Percentiles rank a stretch among this genome's conserved stretches.
Evolutionary conservation across 2,329 filamentous ascomycete genomes (phyloP).

Genomic region (Ceratocystis diversiconidia): DNA sequence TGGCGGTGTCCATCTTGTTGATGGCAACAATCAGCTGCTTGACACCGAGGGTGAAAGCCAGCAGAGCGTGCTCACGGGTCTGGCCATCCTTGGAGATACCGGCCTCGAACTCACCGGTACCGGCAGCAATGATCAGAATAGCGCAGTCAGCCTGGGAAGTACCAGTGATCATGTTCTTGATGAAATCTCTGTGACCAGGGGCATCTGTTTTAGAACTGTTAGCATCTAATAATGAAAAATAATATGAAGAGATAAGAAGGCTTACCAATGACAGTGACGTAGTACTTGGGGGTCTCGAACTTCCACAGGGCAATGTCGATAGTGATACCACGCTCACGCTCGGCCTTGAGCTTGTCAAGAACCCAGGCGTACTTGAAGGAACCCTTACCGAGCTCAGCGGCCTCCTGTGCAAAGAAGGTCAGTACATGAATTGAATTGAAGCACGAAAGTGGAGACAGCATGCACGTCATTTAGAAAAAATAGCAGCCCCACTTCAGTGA

Average conservation of each 20-base stretch:
- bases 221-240: not conserved
- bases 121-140: conserved; percentile 98
- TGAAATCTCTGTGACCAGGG: conserved; percentile 99
- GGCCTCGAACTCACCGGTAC: conserved; percentile 99
- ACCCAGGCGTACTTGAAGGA: conserved; percentile 99
- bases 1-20: conserved; percentile 99
- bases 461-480: not conserved
- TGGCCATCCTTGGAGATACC: conserved; percentile 99
- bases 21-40: conserved; percentile 99
- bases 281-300: conserved; percentile 98
- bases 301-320: conserved; percentile 99
- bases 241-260: conserved; percentile 19
- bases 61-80: conserved; percentile 99
- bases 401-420: conserved; percentile 51
- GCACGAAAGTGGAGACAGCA: conserved; percentile 7
- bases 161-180: conserved; percentile 99
- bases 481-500: not conserved
- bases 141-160: conserved; percentile 99
- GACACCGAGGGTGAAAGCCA: conserved; percentile 99
- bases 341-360: conserved; percentile 99
- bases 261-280: conserved; percentile 92
- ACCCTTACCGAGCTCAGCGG: conserved; percentile 97
- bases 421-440: conserved; percentile 16
- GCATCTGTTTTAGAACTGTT: conserved; percentile 46
- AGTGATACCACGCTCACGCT: conserved; percentile 99